A percentile compares a stretch with the other conserved stretches of the same genome.
These are phyloP conservation scores for Ophiostoma australiae DNA, from an alignment of 2,329 filamentous ascomycete species.

Conservation along the genomic window DNA sequence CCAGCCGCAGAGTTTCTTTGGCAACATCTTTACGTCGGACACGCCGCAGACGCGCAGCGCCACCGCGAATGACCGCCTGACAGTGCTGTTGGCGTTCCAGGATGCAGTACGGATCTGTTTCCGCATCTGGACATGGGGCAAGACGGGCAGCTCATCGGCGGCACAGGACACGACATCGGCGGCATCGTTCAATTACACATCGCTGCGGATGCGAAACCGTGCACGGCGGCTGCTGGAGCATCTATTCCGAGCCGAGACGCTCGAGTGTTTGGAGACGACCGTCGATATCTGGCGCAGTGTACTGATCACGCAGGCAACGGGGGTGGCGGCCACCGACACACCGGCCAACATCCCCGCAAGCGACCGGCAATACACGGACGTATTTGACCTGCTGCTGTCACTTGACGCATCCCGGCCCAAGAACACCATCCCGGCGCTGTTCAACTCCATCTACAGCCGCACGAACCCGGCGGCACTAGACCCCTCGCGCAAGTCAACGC, in stretches of 20 bases:
- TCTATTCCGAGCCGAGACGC: slow-evolving; percentile 81
- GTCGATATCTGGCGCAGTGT: slow-evolving; percentile 73
- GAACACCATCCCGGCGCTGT: slow-evolving; percentile 86
- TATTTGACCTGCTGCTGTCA: slow-evolving; percentile 83
- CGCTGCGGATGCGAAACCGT: slow-evolving; percentile 82
- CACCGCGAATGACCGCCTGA: slow-evolving; percentile 88
- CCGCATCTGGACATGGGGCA: slow-evolving; percentile 77
- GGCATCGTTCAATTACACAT: slow-evolving; percentile 87
- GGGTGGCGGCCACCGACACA: slow-evolving; percentile 40
- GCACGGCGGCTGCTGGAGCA: slow-evolving; percentile 85
- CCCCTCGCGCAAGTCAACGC: slow-evolving; percentile 72
- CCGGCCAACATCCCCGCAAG: not conserved
- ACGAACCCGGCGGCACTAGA: slow-evolving; percentile 81
- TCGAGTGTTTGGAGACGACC: slow-evolving; percentile 90
- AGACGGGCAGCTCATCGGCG: slow-evolving; percentile 7
- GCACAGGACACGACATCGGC: slow-evolving; percentile 56
- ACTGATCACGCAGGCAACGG: slow-evolving; percentile 32
- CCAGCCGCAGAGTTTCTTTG: slow-evolving; percentile 81
- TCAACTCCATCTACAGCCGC: slow-evolving; percentile 93
- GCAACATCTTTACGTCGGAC: slow-evolving; percentile 83
- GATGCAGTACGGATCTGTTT: slow-evolving; percentile 92
- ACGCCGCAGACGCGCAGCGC: slow-evolving; percentile 65
- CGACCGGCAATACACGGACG: slow-evolving; percentile 39
- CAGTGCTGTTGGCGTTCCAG: slow-evolving; percentile 92
- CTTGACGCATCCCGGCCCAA: slow-evolving; percentile 87